These are phyloP conservation scores for Panicum virgatum DNA, from an alignment of 202 grass and related monocot genomes.

Conservation along the genomic window DNA sequence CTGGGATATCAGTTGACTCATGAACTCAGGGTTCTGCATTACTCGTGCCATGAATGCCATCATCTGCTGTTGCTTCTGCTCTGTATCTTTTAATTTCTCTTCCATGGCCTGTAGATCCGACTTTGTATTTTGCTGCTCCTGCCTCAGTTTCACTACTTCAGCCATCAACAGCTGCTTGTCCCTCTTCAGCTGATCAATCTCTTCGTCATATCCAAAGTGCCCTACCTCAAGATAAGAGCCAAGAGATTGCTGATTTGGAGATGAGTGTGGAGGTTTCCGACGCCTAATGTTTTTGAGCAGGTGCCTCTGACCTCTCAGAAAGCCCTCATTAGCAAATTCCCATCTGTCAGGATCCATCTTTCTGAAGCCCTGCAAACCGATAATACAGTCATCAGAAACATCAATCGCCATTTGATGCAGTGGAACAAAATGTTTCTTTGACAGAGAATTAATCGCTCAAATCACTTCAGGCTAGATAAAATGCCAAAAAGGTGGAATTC, in stretches of 20 bases:
- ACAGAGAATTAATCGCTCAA: conserved; percentile 2
- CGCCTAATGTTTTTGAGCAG: conserved; percentile 90
- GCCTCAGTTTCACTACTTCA: conserved; percentile 90
- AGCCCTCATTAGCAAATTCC: conserved; percentile 94
- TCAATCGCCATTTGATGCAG: conserved; percentile 2
- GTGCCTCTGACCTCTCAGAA: conserved; percentile 75
- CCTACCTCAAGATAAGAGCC: conserved; percentile 80
- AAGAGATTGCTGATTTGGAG: conserved; percentile 63
- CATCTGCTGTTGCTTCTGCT: conserved; percentile 93
- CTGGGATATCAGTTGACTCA: conserved; percentile 60
- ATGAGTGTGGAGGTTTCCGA: conserved; percentile 58
- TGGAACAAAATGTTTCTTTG: neutral
- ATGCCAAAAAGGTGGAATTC: neutral
- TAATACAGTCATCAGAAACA: conserved; percentile 29
- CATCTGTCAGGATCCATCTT: conserved; percentile 92
- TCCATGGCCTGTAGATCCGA: conserved; percentile 70
- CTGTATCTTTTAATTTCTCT: conserved; percentile 66
- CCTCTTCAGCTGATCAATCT: conserved; percentile 74
- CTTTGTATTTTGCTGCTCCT: conserved; percentile 80
- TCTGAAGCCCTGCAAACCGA: conserved; percentile 74
- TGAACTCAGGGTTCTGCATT: conserved; percentile 68
- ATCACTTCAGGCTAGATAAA: neutral
- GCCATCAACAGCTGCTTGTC: conserved; percentile 77
- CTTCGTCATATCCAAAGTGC: conserved; percentile 77
- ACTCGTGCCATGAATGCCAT: conserved; percentile 81